Conservation (phyloP, 805 yeast species). For the Monosporozyma aerobia region DNA sequence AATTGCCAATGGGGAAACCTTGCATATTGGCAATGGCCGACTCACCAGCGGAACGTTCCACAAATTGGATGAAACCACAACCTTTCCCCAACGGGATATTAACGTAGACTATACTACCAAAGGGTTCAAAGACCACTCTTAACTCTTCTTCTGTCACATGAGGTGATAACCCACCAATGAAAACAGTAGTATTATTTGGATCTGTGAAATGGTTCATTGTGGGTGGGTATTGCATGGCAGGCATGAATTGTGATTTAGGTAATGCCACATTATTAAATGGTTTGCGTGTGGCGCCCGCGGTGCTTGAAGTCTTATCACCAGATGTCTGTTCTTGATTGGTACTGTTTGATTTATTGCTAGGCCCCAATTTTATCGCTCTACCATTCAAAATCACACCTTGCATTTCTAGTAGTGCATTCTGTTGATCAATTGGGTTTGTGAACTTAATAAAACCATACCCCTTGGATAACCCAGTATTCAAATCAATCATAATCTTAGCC, state of each 20-base stretch:
- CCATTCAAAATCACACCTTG: constrained; percentile 66
- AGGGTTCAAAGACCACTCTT: constrained; percentile 48
- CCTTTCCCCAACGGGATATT: constrained; percentile 67
- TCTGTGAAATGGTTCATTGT: constrained; percentile 61
- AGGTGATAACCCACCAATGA: constrained; percentile 56
- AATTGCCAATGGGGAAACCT: constrained; percentile 79
- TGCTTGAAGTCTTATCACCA: too few relatives aligned
- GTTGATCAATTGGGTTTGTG: constrained; percentile 53
- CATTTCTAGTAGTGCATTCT: constrained; percentile 69
- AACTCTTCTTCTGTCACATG: constrained; percentile 54
- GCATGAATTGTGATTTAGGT: constrained; percentile 14
- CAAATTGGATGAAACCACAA: constrained; percentile 83
- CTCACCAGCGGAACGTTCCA: constrained; percentile 73
- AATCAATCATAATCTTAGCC: constrained; percentile 73
- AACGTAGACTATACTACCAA: constrained; percentile 69
- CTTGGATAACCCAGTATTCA: constrained; percentile 55
- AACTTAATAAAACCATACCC: constrained; percentile 92
- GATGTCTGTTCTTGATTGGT: background rate
- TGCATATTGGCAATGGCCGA: constrained; percentile 80
- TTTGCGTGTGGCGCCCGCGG: too few relatives aligned
- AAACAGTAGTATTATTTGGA: constrained; percentile 70
- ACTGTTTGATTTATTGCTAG: constrained; percentile 33
- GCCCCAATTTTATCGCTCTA: constrained; percentile 68
- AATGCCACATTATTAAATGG: background rate
- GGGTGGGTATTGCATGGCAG: constrained; percentile 41